These are phyloP conservation scores for Chaetomium olivaceum DNA, from an alignment of 2,329 filamentous ascomycete species.

Conservation along the genomic window DNA sequence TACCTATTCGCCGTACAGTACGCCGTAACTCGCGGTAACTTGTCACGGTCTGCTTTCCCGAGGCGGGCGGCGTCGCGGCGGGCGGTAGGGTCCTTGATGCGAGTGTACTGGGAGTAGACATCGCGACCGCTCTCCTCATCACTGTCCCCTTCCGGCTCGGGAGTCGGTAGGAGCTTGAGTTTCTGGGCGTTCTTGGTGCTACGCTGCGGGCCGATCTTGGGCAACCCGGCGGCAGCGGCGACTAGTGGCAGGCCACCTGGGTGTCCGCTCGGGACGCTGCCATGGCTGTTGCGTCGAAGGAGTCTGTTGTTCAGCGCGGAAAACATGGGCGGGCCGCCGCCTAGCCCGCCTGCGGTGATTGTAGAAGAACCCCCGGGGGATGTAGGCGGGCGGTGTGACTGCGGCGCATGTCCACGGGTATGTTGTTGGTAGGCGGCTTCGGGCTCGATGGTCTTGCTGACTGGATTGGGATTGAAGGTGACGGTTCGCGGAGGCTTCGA, in stretches of 20 bases:
- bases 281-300: conserved; percentile 80
- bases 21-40: conserved; percentile 86
- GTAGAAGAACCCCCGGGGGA: conserved; percentile 37
- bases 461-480: conserved; percentile 73
- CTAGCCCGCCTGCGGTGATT: conserved; percentile 46
- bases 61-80: conserved; percentile 86
- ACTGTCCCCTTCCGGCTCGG: conserved; percentile 70
- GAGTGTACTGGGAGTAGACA: conserved; percentile 95
- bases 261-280: conserved; percentile 52
- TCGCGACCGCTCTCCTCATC: conserved; percentile 93
- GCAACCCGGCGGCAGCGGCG: conserved; percentile 39
- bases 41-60: conserved; percentile 88
- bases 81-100: conserved; percentile 95
- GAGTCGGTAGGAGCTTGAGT: conserved; percentile 92
- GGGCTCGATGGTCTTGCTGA: conserved; percentile 61
- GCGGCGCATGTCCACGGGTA: conserved; percentile 28
- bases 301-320: conserved; percentile 85
- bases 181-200: conserved; percentile 97
- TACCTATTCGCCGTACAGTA: conserved; percentile 95
- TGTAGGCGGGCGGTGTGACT: conserved; percentile 39
- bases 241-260: conserved; percentile 34
- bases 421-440: conserved; percentile 39
- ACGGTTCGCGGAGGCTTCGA: conserved; percentile 62
- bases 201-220: conserved; percentile 89
- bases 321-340: conserved; percentile 61